Evolutionary conservation across 148 eudicot species (phyloP), one percentile per base, ranked within the genome.

Genomic region (Rhododendron vialii): DNA sequence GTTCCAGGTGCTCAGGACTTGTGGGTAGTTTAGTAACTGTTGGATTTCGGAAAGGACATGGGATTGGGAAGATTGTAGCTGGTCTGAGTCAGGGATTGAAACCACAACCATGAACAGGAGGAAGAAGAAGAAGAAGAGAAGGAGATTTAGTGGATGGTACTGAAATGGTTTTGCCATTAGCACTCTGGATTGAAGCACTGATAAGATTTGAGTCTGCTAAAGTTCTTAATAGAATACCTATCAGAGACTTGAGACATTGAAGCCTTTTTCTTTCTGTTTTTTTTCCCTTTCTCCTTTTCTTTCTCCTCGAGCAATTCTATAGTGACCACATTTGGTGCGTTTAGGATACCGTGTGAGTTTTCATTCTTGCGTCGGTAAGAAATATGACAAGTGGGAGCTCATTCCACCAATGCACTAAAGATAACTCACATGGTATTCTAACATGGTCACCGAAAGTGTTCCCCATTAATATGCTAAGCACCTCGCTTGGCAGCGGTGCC

Each of bases 21-120:
- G 36, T 86, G 95, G 94, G 90, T 87, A 89, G 79, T 92, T 90
- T 10, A 94, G 88, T 26, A 92, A 91, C 87, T 89, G 82, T 84
- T 91, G 92, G 82, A 95, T 92, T 53, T 86, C 88, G 24, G 84
- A 47, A 45, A 95, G 85, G 81, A 93, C 90, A 10, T 92, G 84
- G 61, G 84, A 84, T 81, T 94, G 95, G 47, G 98, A 90, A 36
- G 84, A 76, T 50, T 87, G 90, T 43, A 92, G 69, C 89, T 92
- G 92, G 33, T 84, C 78, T 83, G 95, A 88, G 84, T 80, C 8
- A 76, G 83, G 86, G 86, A 87, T 82, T 41, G 84, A 78, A 47
- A 88, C n/a, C 67, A 90, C 7, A n/a, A 53, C 45, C 59, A 88
- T 75, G 73, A 88, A 7, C 22, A 84, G 18, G 53, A 83, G 12